Evolutionary conservation across 1,139 yeast species (phyloP), one percentile per base, ranked within the genome.

Genomic region (Yamadazyma dushanensis): DNA sequence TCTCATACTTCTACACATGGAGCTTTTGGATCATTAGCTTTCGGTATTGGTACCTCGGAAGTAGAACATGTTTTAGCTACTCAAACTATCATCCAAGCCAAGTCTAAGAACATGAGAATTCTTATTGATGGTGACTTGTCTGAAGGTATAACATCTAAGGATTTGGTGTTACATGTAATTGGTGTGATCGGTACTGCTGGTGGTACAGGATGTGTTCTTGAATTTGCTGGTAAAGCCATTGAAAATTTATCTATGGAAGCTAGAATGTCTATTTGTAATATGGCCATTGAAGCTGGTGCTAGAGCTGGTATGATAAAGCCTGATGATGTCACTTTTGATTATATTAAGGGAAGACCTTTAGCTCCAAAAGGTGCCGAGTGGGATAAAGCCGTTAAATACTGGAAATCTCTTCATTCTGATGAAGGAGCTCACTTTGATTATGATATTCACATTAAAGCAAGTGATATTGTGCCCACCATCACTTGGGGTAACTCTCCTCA

Each of bases 401-500:
- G 98, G 98, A 79, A 75, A 53, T 79, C 97, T 36, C 73, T 92
- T 46, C 78, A 82, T 52, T 74, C 95, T 17, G 98, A 92, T 54
- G 84, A 80, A 40, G 96, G 86, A 49, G 97, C 98, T 26, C 70
- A 76, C 45, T 92, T 89, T 50, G 98, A 92, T 57, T 68, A 78
- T 51, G 96, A 87, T 51, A 83, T 92, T 49, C 73, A 75, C 37
- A 86, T 92, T 56, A 73, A 83, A 48, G 96, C 95, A 32, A 68
- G 75, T 26, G 97, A 90, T 53, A 83, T 92, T 44, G 80, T 84
- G 34, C 98, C 98, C 46, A 92, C 98, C 21, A 89, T 92, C 43
- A 92, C 98, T 14, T 92, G 98, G 98, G 98, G 98, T 71, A 92
- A 94, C 49, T 90, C 97, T 53, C 98, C 98, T 26, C 97, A 92